Evolutionary conservation across 345 rosid species (phyloP).

Genomic region (Diplotaxis tenuifolia): DNA sequence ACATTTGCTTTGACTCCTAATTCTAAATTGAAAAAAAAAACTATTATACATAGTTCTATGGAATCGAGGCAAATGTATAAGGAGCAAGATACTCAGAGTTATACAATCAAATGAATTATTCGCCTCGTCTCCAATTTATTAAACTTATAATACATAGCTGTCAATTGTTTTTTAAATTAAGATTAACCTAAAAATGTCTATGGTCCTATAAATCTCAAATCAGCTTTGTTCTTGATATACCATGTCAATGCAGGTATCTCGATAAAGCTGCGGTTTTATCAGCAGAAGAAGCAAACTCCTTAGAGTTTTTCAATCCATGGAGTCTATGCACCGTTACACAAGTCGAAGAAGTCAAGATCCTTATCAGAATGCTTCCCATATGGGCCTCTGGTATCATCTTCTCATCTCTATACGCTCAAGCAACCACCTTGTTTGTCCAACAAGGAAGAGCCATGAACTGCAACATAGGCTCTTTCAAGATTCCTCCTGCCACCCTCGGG

Average conservation of each 20-base stretch:
- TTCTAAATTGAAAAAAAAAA: not conserved
- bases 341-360: conserved; percentile 44
- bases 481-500: conserved; percentile 40
- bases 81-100: not conserved
- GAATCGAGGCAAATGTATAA: not conserved
- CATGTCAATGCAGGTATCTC: conserved; percentile 3
- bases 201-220: not conserved
- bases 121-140: too few relatives aligned
- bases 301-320: conserved; percentile 35
- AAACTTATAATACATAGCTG: too few relatives aligned
- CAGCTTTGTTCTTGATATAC: not conserved
- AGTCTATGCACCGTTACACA: conserved; percentile 43
- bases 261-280: conserved; percentile 44
- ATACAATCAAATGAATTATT: not conserved
- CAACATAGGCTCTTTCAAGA: conserved; percentile 32
- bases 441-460: conserved; percentile 47
- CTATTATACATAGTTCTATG: not conserved
- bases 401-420: conserved; percentile 37
- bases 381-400: conserved; percentile 43
- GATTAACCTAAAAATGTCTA: not conserved
- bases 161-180: not conserved
- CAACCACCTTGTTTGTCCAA: conserved; percentile 39
- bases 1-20: not conserved
- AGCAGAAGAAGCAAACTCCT: not conserved
- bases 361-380: conserved; percentile 37